Evolutionary conservation across 2,329 filamentous ascomycete genomes (phyloP).

Genomic region (Trichothecium roseum): DNA sequence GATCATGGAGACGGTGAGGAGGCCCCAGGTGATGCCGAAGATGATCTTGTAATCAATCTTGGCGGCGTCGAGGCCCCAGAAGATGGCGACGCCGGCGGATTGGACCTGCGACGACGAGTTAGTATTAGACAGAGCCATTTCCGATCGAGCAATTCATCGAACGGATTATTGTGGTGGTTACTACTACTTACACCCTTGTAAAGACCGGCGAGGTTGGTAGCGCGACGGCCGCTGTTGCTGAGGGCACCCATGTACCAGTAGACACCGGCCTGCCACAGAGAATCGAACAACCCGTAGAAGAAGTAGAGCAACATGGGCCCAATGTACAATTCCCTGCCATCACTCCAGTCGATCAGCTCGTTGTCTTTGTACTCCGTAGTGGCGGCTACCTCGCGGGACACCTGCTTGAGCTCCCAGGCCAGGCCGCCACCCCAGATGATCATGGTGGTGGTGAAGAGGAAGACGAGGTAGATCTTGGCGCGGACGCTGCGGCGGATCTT

Average conservation of each 20-base stretch:
- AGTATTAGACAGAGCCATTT: neutral
- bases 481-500: conserved; percentile 51
- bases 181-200: conserved; percentile 47
- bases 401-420: conserved; percentile 59
- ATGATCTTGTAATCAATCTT: conserved; percentile 57
- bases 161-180: too few relatives aligned
- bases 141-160: too few relatives aligned
- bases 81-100: conserved; percentile 73
- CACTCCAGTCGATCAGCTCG: conserved; percentile 50
- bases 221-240: conserved; percentile 83
- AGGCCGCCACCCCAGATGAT: conserved; percentile 76
- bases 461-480: conserved; percentile 52
- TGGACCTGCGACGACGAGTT: conserved; percentile 37
- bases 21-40: conserved; percentile 63
- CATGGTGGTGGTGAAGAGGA: conserved; percentile 62
- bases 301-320: conserved; percentile 84
- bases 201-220: conserved; percentile 85
- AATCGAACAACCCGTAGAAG: conserved; percentile 84
- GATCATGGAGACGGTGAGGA: conserved; percentile 63
- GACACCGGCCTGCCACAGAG: conserved; percentile 78
- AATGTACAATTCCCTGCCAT: conserved; percentile 46
- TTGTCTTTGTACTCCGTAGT: conserved; percentile 11
- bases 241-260: conserved; percentile 97
- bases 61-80: conserved; percentile 57
- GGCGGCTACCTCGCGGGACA: conserved; percentile 29